Conservation (phyloP, 345 rosid species). For the Ceriops zippeliana region DNA sequence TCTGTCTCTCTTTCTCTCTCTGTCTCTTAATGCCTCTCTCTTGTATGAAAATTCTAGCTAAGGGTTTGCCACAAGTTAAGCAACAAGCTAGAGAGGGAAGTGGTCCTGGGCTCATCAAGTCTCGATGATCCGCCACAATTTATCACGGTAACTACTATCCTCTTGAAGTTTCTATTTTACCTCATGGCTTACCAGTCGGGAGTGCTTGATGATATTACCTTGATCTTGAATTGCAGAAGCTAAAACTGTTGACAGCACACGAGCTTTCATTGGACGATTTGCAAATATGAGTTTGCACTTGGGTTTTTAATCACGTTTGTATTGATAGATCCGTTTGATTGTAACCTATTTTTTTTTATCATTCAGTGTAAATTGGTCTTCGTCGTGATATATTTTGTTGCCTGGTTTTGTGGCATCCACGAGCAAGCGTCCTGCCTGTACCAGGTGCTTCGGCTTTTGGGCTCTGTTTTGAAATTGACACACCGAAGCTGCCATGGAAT, state of each 20-base stretch:
- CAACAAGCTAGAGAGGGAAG: slow-evolving; percentile 76
- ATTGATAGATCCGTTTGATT: slow-evolving; percentile 4
- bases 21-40: background rate
- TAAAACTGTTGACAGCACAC: slow-evolving; percentile 72
- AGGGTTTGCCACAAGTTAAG: slow-evolving; percentile 94
- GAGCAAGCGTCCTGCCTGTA: background rate
- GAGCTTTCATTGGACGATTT: slow-evolving; percentile 86
- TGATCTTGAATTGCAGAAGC: slow-evolving; percentile 50
- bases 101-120: slow-evolving; percentile 88
- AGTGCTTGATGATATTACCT: background rate
- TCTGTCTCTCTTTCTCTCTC: background rate
- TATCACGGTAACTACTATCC: slow-evolving; percentile 55
- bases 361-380: background rate
- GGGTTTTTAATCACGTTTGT: slow-evolving; percentile 17
- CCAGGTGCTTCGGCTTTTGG: background rate
- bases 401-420: background rate
- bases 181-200: background rate
- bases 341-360: background rate
- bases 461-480: background rate
- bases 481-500: slow-evolving; percentile 1
- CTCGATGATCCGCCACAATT: slow-evolving; percentile 94
- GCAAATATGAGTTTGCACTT: slow-evolving; percentile 19
- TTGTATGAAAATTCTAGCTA: slow-evolving; percentile 45
- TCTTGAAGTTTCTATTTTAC: background rate
- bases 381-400: background rate